These are phyloP conservation scores for Pilatotrama ljubarskyi DNA, from an alignment of 768 basidiomycete genomes.

Conservation along the genomic window DNA sequence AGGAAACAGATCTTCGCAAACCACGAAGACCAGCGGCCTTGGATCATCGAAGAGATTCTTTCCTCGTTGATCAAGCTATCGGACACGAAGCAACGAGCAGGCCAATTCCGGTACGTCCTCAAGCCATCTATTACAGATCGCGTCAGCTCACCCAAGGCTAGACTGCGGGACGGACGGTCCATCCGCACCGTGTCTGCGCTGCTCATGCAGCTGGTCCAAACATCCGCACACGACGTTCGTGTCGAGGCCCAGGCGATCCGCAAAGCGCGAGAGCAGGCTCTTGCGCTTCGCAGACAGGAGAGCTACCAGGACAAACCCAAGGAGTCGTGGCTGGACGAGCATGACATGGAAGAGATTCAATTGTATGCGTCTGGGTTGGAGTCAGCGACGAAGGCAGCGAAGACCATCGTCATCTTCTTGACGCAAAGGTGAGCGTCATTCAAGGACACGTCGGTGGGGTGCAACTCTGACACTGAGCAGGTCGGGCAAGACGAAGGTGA, in stretches of 20 bases:
- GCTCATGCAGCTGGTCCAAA: constrained; percentile 94
- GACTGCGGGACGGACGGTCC: constrained; percentile 85
- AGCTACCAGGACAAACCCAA: constrained; percentile 51
- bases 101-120: constrained; percentile 74
- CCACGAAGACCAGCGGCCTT: constrained; percentile 86
- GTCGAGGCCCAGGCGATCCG: constrained; percentile 63
- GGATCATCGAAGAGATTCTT: constrained; percentile 98
- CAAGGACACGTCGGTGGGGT: neutral
- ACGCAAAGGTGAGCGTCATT: constrained; percentile 30
- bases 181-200: constrained; percentile 94
- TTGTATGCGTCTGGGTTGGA: constrained; percentile 74
- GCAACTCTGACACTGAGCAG: constrained; percentile 35
- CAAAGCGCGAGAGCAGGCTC: constrained; percentile 60
- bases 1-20: constrained; percentile 78
- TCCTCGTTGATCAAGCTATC: constrained; percentile 87
- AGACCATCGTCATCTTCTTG: constrained; percentile 57
- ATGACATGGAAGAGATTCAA: constrained; percentile 71
- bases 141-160: constrained; percentile 32
- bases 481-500: constrained; percentile 83
- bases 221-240: constrained; percentile 86
- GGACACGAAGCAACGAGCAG: constrained; percentile 86
- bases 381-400: constrained; percentile 81
- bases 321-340: constrained; percentile 64
- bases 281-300: constrained; percentile 64
- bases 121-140: constrained; percentile 4